Evolutionary conservation across 495 filamentous ascomycete species (phyloP), one percentile per base, ranked within the genome.

Genomic region (Thozetella sp.): DNA sequence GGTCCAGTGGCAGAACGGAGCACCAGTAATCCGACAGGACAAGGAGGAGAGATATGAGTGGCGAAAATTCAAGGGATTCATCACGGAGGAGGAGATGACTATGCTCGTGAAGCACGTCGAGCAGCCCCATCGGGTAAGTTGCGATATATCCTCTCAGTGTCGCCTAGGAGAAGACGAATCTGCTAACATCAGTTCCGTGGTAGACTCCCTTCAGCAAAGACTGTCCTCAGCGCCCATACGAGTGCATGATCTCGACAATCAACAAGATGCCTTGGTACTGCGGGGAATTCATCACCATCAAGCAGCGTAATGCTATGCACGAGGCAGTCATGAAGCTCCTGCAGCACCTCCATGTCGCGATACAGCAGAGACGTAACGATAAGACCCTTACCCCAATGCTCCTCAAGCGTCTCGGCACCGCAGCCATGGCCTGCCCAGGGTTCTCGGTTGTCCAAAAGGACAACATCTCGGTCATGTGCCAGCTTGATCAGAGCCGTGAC

Each of bases 181-280:
- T 30, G 20, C 51, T 57, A 37, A 58, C 68, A 30, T 71, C 51
- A 46, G 9, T 2, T 22, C 43, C 10, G 43, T 22, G 3, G 12
- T 13, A 92, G 89, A 87, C 86, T 48, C 81, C 82, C 1, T 93
- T 87, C 64, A 79, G 84, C 2, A 73, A 72, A 25, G 83, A 88
- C 56, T 89, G 86, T 57, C 85, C 84, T 4, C 87, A 93, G 72
- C 87, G 91, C 1, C 83, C 86, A 11, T 93, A 85, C 61, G 91
- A 95, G 75, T 88, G 81, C 40, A 80, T 91, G 67, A 90, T 92
- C 61, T 90, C 85, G 62, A 91, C 87, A 0, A 74, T 95, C 53
- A 82, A 83, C 65, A 95, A 93, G 78, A 78, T 88, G 63, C 91
- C 91, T 0, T 95, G 91, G 91, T 81, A 83, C 37, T 78, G 80